Conservation (phyloP, 2,329 filamentous ascomycete genomes). For the Penicillium sclerotigenum region DNA sequence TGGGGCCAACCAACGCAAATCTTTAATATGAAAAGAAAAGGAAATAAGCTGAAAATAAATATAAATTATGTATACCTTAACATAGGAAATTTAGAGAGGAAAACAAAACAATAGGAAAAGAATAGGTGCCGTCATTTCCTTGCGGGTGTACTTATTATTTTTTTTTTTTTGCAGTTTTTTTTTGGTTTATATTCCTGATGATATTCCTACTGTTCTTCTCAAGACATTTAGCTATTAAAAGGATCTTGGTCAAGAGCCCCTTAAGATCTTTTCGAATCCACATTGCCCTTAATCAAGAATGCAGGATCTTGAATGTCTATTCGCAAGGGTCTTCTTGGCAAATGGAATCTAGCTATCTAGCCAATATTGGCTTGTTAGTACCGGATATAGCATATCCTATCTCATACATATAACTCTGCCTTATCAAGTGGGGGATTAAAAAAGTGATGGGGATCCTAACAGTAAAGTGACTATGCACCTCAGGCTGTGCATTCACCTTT, state of each 20-base stretch:
- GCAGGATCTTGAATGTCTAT: conserved; percentile 19
- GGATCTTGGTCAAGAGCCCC: not conserved
- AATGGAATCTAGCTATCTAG: not conserved
- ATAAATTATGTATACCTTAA: not conserved
- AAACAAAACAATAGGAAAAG: not conserved
- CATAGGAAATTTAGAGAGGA: not conserved
- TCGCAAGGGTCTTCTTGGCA: conserved; percentile 21
- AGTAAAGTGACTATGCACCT: not conserved
- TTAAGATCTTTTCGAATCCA: conserved; percentile 1
- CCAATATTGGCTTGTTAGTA: not conserved
- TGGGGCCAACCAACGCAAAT: conserved; percentile 20
- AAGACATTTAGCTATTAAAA: not conserved
- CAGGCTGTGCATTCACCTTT: not conserved
- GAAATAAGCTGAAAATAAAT: not conserved
- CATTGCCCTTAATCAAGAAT: conserved; percentile 17
- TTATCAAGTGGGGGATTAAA: not conserved
- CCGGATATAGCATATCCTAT: not conserved
- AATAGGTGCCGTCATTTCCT: not conserved
- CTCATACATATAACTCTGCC: not conserved
- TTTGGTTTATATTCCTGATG: not conserved
- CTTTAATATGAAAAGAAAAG: conserved; percentile 9
- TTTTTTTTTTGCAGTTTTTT: not conserved
- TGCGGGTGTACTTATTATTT: not conserved
- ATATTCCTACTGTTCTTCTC: too few relatives aligned
- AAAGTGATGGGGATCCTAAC: not conserved